A percentile compares a stretch with the other conserved stretches of the same genome.
phyloP scores from a whole-genome alignment of 495 filamentous ascomycete genomes.

The Penicillium ochrochloron region DNA sequence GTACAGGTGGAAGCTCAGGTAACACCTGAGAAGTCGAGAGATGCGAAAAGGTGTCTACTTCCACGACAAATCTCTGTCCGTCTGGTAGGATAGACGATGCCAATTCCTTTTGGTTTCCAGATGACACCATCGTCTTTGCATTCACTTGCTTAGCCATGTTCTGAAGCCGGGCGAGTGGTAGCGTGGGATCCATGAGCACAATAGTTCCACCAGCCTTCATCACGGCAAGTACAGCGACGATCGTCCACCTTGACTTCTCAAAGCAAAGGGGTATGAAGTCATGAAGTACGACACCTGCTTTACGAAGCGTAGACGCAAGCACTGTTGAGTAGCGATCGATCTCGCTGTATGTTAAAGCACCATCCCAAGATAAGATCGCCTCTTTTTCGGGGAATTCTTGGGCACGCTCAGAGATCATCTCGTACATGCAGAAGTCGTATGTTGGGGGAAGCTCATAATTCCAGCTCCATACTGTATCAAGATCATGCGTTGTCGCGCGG shows the following conservation, averaged over 20 bases:
- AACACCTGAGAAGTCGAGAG: constrained; percentile 6
- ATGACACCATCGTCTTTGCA: constrained; percentile 41
- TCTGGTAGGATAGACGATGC: constrained; percentile 33
- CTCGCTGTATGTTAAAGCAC: constrained; percentile 49
- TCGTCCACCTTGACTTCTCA: constrained; percentile 54
- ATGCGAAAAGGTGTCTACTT: constrained; percentile 25
- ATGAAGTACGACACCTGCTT: constrained; percentile 36
- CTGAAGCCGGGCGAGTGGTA: constrained; percentile 44
- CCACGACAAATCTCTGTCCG: constrained; percentile 36
- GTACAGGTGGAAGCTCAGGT: constrained; percentile 29
- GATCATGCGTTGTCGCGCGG: constrained; percentile 32
- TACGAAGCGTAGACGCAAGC: constrained; percentile 33
- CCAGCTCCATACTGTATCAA: constrained; percentile 41
- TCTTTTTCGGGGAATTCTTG: constrained; percentile 35
- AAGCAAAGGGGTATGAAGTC: constrained; percentile 49
- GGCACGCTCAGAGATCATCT: constrained; percentile 46
- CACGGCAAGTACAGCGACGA: constrained; percentile 47
- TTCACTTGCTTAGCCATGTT: constrained; percentile 42
- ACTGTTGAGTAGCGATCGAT: constrained; percentile 43
- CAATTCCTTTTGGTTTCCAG: constrained; percentile 32
- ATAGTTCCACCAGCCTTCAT: constrained; percentile 50
- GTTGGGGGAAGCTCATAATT: constrained; percentile 38
- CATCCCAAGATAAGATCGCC: constrained; percentile 55
- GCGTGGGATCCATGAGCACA: constrained; percentile 43
- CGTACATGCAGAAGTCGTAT: constrained; percentile 50